Evolutionary conservation across 2,329 filamentous ascomycete species (phyloP).

Genomic region (Pseudocercospora crystallina): DNA sequence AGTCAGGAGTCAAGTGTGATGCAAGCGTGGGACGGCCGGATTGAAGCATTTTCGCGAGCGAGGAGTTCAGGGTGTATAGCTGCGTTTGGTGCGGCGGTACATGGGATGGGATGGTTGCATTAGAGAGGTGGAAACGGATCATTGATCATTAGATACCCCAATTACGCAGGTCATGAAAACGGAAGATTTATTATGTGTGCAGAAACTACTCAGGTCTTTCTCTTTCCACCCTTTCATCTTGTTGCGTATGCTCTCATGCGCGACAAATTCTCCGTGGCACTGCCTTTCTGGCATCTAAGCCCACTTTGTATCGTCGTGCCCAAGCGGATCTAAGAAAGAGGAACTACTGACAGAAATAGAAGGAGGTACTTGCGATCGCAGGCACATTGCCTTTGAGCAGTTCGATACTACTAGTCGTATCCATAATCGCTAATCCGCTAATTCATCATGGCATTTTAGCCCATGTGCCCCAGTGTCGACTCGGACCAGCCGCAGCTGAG

Average conservation of each 20-base stretch:
- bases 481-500: neutral
- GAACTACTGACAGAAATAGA: too few species aligned
- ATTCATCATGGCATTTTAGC: slow-evolving; percentile 2
- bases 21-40: too few species aligned
- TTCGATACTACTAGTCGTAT: neutral
- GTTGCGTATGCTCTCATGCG: too few species aligned
- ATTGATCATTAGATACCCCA: slow-evolving; percentile 7
- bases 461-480: neutral
- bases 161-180: slow-evolving; percentile 7
- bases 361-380: too few species aligned
- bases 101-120: slow-evolving; percentile 3
- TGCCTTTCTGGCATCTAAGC: too few species aligned
- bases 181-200: neutral
- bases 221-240: too few species aligned
- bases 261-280: too few species aligned
- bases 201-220: too few species aligned
- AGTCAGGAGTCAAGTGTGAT: slow-evolving; percentile 6
- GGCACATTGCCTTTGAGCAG: too few species aligned
- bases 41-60: slow-evolving; percentile 6
- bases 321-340: too few species aligned
- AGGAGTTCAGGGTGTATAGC: neutral
- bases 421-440: slow-evolving; percentile 3
- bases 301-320: too few species aligned
- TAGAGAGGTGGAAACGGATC: slow-evolving; percentile 6
- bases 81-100: neutral